These are phyloP conservation scores for Pseudocercospora crystallina DNA, from an alignment of 2,329 filamentous ascomycete species.

Conservation along the genomic window DNA sequence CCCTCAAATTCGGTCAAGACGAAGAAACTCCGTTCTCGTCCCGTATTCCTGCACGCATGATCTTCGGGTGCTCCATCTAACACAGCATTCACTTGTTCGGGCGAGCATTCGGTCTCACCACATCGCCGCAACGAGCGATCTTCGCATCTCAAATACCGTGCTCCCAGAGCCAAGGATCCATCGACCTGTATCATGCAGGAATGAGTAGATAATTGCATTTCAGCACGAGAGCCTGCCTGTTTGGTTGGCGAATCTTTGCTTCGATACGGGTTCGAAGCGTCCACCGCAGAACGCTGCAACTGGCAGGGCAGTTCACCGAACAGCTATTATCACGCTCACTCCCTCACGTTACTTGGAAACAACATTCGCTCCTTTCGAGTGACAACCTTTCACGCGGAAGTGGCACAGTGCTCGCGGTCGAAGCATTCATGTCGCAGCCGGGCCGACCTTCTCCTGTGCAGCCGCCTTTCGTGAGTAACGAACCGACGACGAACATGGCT, in stretches of 20 bases:
- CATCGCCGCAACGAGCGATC: conserved; percentile 16
- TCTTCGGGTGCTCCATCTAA: conserved; percentile 19
- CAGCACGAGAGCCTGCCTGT: conserved; percentile 11
- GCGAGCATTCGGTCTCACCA: conserved; percentile 18
- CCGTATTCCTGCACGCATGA: conserved; percentile 20
- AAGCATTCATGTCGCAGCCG: conserved; percentile 29
- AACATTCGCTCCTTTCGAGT: too few species aligned
- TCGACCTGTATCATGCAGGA: conserved; percentile 14
- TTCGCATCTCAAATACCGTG: conserved; percentile 19
- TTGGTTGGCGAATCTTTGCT: conserved; percentile 5
- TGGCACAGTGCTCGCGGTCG: too few species aligned
- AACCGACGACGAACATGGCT: conserved; percentile 43
- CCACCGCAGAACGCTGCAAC: too few species aligned
- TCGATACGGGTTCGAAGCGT: too few species aligned
- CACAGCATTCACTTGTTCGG: conserved; percentile 18
- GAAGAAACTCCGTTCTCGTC: conserved; percentile 18
- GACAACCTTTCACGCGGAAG: too few species aligned
- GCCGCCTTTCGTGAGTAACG: conserved; percentile 38
- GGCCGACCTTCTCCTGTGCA: conserved; percentile 41
- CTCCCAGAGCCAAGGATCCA: conserved; percentile 15
- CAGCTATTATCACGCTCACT: background rate
- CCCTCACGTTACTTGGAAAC: too few species aligned
- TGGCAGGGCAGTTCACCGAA: background rate
- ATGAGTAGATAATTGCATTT: conserved; percentile 17
- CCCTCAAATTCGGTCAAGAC: conserved; percentile 11